These are phyloP conservation scores for Bryoerythrophyllum caledonicum DNA, from an alignment of 225 moss, liverwort and hornwort species.

Conservation along the genomic window DNA sequence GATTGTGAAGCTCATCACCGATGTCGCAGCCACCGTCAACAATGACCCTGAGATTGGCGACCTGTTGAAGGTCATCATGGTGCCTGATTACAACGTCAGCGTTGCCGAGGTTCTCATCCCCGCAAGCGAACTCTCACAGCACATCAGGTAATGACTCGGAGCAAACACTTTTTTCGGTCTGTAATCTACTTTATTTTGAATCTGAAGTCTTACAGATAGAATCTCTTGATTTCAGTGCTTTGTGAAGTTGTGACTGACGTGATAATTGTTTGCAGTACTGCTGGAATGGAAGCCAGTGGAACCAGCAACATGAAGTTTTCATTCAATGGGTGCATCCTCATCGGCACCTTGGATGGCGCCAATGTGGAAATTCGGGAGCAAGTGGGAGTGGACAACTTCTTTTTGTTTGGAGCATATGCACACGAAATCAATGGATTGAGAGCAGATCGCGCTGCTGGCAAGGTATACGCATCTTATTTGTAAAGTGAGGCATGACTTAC, in stretches of 20 bases:
- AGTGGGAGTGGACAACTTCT: conserved; percentile 94
- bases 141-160: conserved; percentile 76
- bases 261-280: conserved; percentile 63
- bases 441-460: conserved; percentile 76
- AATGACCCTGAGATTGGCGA: conserved; percentile 86
- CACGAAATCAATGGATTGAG: conserved; percentile 72
- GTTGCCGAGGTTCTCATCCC: conserved; percentile 98
- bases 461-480: conserved; percentile 41
- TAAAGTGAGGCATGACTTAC: too few species aligned
- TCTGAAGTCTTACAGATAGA: not conserved
- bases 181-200: too few species aligned
- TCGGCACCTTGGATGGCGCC: conserved; percentile 49
- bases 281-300: conserved; percentile 97
- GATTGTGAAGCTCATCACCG: conserved; percentile 86
- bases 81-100: conserved; percentile 95
- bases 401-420: conserved; percentile 84
- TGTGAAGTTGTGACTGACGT: not conserved
- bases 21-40: conserved; percentile 82
- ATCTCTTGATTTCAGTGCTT: not conserved
- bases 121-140: conserved; percentile 91
- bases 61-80: conserved; percentile 94
- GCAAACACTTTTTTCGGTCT: too few species aligned
- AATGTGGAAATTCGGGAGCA: conserved; percentile 33
- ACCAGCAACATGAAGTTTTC: conserved; percentile 99
- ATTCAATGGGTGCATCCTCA: conserved; percentile 89